A percentile compares a stretch with the other conserved stretches of the same genome.
Conservation (phyloP, 1,139 yeast species). For the Zygoascus hellenicus region DNA sequence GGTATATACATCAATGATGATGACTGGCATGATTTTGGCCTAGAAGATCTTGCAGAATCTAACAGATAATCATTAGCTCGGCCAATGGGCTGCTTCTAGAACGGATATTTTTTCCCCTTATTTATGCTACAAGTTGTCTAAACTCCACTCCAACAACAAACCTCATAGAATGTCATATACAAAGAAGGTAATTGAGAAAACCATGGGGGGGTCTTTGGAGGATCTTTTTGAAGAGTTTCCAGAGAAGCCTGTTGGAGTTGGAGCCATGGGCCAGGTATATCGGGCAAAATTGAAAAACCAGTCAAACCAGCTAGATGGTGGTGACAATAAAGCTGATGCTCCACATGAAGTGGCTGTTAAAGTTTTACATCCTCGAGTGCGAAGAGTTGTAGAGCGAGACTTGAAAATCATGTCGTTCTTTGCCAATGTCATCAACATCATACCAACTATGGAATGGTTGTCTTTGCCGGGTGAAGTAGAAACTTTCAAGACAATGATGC, state of each 20-base stretch:
- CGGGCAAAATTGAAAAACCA: constrained; percentile 51
- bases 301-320: background rate
- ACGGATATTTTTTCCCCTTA: constrained; percentile 84
- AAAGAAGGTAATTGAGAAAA: constrained; percentile 40
- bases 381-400: constrained; percentile 67
- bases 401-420: constrained; percentile 75
- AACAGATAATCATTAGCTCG: constrained; percentile 39
- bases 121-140: constrained; percentile 70
- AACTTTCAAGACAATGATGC: constrained; percentile 81
- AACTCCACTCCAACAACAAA: constrained; percentile 76
- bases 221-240: constrained; percentile 79
- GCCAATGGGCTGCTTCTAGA: constrained; percentile 99
- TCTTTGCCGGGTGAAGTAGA: constrained; percentile 92
- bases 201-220: constrained; percentile 44
- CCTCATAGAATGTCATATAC: constrained; percentile 66
- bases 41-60: background rate
- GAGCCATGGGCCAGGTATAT: constrained; percentile 97
- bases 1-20: background rate
- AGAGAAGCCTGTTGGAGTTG: constrained; percentile 80
- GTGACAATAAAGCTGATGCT: background rate
- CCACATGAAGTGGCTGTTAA: constrained; percentile 59
- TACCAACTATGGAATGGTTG: constrained; percentile 98
- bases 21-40: background rate
- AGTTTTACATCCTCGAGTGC: constrained; percentile 85
- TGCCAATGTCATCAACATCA: constrained; percentile 58